Evolutionary conservation across 306 rosid species (phyloP), one percentile per base, ranked within the genome.

Genomic region (Coriaria nepalensis): DNA sequence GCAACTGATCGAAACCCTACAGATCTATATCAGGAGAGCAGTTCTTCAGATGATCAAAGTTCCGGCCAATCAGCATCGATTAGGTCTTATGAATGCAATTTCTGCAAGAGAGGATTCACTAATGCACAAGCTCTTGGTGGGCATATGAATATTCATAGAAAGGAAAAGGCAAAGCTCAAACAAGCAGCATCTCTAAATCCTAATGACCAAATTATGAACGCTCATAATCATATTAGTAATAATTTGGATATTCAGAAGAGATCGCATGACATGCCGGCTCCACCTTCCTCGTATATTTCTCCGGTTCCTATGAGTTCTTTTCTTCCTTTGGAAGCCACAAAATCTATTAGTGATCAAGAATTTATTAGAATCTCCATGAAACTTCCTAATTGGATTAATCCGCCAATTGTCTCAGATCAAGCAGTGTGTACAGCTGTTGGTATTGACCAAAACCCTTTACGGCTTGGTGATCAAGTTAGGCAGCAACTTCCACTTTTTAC

Each of bases 81-180:
- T 0, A 82, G 67, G 47, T 79, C 82, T 10, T 87, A 87, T 2
- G 92, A 80, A 66, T 87, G 96, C 65, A 80, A 40, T 46, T 79
- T 75, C 41, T 87, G 96, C 68, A 79, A 58, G 64, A 79, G 92
- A 37, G 96, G 96, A 0, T 87, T 87, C 68, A 73, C 96, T 36
- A 87, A 79, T 73, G 96, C 96, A 49, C 96, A 87, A 65, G 96
- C 94, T 45, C 63, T 86, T 3, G 96, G 96, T 47, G 96, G 94
- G 0, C 96, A 86, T 72, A 82, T 86, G 96, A 87, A 82, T 56
- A 75, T 87, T 33, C 96, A 87, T 14, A 69, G 96, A 12, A 82
- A 75, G 65, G 84, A 87, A 58, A 87, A 87, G 46, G 92, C 84
- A 42, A 80, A 70, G 62, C 75, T 79, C 68, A 82, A 73, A 69